Evolutionary conservation across 768 basidiomycete genomes (phyloP).

Genomic region (Auricularia cornea): DNA sequence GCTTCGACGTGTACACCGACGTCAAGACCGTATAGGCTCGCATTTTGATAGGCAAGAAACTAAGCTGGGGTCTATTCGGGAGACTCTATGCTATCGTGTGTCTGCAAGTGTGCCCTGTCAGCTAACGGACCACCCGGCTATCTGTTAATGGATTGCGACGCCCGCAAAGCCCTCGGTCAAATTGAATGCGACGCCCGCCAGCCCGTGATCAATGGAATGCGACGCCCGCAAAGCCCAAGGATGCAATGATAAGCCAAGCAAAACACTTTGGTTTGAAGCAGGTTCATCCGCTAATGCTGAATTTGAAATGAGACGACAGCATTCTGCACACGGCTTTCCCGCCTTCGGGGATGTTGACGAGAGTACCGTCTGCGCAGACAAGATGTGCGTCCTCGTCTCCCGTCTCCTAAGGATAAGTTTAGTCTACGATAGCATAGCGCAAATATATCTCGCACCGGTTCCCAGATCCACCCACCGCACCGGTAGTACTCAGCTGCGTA

Average conservation of each 20-base stretch:
- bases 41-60: not conserved
- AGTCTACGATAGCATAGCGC: slow-evolving; percentile 3
- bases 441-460: slow-evolving; percentile 47
- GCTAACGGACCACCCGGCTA: no score
- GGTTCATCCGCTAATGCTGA: not conserved
- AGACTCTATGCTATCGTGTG: not conserved
- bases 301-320: slow-evolving; percentile 5
- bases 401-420: slow-evolving; percentile 24
- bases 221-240: no score
- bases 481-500: slow-evolving; percentile 69
- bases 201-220: no score
- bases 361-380: slow-evolving; percentile 72
- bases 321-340: slow-evolving; percentile 49
- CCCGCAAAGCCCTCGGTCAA: no score
- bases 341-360: slow-evolving; percentile 50
- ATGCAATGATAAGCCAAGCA: no score
- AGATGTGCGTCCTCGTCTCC: slow-evolving; percentile 55
- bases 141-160: no score
- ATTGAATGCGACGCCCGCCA: no score
- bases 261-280: no score
- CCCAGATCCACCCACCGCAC: slow-evolving; percentile 80
- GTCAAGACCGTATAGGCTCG: slow-evolving; percentile 28
- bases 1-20: slow-evolving; percentile 88
- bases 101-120: no score
- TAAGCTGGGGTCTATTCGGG: not conserved